These are phyloP conservation scores for Corymbia maculata DNA, from an alignment of 345 rosid species.

Conservation along the genomic window DNA sequence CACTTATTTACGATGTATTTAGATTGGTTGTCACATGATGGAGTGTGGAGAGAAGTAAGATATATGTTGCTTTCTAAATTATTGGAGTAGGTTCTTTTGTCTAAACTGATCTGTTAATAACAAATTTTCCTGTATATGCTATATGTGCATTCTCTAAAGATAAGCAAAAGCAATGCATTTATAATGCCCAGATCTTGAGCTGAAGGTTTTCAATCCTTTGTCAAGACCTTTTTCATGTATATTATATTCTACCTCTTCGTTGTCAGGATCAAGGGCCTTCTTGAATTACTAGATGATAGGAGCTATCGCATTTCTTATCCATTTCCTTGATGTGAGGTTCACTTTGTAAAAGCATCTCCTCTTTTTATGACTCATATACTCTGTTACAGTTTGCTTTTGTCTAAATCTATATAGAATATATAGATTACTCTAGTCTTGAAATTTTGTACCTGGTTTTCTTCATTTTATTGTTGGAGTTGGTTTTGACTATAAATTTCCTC, in stretches of 20 bases:
- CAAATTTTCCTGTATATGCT: background rate
- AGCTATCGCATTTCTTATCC: background rate
- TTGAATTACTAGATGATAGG: background rate
- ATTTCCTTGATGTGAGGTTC: background rate
- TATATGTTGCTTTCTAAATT: background rate
- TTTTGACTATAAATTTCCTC: background rate
- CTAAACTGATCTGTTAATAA: background rate
- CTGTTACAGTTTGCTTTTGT: background rate
- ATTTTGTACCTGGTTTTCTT: background rate
- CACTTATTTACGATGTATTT: background rate
- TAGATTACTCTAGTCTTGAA: background rate
- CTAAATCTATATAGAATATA: background rate
- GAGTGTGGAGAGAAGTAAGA: background rate
- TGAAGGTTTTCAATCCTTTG: background rate
- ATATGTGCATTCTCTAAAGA: background rate
- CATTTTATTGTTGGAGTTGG: background rate
- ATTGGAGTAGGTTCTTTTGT: background rate
- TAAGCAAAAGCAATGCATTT: background rate
- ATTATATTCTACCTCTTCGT: background rate
- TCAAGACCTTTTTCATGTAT: background rate
- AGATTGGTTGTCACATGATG: background rate
- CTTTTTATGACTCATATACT: background rate
- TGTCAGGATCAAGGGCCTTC: background rate
- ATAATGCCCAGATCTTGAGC: background rate
- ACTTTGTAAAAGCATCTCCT: background rate